Evolutionary conservation across 139 green algal species (phyloP), one percentile per base, ranked within the genome.

Genomic region (Trebouxia sp.): DNA sequence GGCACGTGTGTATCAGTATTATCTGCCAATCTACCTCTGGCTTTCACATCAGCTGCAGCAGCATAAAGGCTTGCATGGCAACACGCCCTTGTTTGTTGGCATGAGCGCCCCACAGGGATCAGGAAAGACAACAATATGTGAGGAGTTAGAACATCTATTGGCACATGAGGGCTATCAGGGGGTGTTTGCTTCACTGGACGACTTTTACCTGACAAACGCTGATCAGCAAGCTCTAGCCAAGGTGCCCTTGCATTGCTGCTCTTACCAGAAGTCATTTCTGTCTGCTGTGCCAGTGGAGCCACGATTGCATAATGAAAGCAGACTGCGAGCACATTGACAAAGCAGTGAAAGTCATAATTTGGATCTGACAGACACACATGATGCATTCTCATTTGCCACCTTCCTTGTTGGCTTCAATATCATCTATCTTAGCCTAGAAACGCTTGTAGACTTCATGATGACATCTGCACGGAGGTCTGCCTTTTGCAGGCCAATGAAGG

Each of bases 121-220:
- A 80, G 97, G 97, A 62, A 99, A 99, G 86, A 96, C 92, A 5
- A 99, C 97, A 9, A 67, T 99, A 10, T 95, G 97, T 62, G 92
- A 95, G 76, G 84, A 96, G 84, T 89, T 99, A 42, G 83, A 96
- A 85, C 43, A 80, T 56, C 89, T 99, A 51, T 95, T 98, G 74
- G 82, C 80, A 2, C 78, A 79, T 65, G 66, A 86, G 30, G 94
- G 93, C n/a, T 38, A 48, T 22, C 75, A 43, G 5, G 88, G 89
- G 7, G 94, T 91, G 0, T 91, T 84, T 50, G 88, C 99, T 22
- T 99, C 96, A 11, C 92, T 99, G 7, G 97, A 99, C 67, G 97
- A 99, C 86, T 99, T 99, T 72, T 99, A 99, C 90, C 90, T 98
- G 32, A 97, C 89, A 0, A 70, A 81, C 35, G 62, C 75, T 41